Percentiles rank a stretch among this genome's conserved stretches.
phyloP scores from a whole-genome alignment of 148 eudicot species.

The Cornus kousa region DNA sequence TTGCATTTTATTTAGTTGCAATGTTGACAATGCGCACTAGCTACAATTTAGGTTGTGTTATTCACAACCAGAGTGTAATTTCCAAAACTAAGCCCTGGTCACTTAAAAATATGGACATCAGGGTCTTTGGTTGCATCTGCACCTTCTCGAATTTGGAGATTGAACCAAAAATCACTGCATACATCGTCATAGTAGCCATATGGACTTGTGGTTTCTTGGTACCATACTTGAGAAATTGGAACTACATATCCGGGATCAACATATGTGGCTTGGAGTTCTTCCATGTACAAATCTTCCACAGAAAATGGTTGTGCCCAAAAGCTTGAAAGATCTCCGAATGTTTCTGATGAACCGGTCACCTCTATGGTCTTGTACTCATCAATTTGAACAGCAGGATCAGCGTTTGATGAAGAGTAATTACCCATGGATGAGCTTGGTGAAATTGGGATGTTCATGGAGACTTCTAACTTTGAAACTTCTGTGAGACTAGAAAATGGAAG shows the following conservation, averaged over 20 bases:
- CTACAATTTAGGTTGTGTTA: no score
- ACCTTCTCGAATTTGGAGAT: background rate
- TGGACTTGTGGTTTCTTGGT: no score
- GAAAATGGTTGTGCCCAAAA: background rate
- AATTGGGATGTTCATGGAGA: background rate
- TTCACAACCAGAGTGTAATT: no score
- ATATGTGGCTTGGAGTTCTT: background rate
- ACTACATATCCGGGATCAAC: no score
- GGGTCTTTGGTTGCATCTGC: no score
- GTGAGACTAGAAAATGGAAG: background rate
- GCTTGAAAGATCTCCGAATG: background rate
- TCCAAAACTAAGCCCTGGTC: background rate
- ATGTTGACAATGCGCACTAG: no score
- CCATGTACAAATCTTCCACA: background rate
- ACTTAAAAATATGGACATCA: background rate
- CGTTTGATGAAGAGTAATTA: background rate
- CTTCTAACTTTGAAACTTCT: background rate
- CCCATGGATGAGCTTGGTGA: background rate
- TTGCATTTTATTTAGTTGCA: no score
- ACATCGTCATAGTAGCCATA: background rate
- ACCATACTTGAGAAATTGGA: no score
- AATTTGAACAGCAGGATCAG: background rate
- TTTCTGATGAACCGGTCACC: background rate
- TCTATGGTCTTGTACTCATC: background rate
- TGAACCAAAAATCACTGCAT: background rate